Conservation (phyloP, 495 filamentous ascomycete species). For the Podospora tetraspora region DNA sequence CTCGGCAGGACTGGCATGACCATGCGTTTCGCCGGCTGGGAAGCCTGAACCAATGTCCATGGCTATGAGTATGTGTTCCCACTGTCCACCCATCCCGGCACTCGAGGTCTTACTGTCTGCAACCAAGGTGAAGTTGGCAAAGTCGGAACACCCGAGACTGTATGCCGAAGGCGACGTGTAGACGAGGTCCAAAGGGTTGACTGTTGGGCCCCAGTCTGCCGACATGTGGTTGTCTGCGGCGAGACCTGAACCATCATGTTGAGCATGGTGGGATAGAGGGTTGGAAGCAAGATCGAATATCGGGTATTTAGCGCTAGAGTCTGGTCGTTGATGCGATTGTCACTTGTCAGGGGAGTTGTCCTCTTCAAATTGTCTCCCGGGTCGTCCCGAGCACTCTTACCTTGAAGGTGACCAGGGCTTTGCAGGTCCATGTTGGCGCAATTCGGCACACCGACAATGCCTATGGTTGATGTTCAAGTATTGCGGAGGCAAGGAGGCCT, state of each 20-base stretch:
- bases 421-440: not conserved
- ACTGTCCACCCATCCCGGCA: not conserved
- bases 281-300: not conserved
- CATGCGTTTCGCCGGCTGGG: not conserved
- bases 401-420: not conserved
- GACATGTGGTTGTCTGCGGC: not conserved
- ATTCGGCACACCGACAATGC: not conserved
- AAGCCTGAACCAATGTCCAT: not conserved
- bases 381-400: not conserved
- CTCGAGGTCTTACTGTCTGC: not conserved
- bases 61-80: not conserved
- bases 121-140: not conserved
- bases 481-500: not conserved
- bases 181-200: not conserved
- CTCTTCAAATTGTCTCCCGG: not conserved
- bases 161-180: not conserved
- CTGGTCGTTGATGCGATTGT: not conserved
- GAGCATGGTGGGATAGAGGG: not conserved
- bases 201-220: not conserved
- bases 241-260: not conserved
- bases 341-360: not conserved
- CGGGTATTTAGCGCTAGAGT: not conserved
- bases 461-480: not conserved
- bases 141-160: not conserved
- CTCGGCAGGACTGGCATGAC: not conserved